Conservation (phyloP, 1,284 basidiomycete species). For the Schizophyllum commune region DNA sequence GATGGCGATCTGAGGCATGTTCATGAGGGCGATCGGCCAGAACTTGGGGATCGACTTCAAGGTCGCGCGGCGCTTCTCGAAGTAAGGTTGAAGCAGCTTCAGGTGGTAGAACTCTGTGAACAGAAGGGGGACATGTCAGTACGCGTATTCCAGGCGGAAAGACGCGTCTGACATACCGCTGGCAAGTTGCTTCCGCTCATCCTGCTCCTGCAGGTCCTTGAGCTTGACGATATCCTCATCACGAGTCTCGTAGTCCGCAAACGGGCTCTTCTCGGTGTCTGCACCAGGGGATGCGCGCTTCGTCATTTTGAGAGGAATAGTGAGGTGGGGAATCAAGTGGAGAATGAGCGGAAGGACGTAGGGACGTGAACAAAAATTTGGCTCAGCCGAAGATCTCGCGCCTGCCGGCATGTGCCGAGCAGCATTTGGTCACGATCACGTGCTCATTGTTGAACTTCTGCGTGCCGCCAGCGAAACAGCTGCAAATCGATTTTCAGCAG, state of each 20-base stretch:
- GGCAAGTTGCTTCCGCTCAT: slow-evolving; percentile 33
- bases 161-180: slow-evolving; percentile 41
- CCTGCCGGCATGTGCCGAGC: no score
- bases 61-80: slow-evolving; percentile 58
- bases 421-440: no score
- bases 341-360: slow-evolving; percentile 14
- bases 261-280: slow-evolving; percentile 58
- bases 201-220: slow-evolving; percentile 23
- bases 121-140: background rate
- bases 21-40: slow-evolving; percentile 74
- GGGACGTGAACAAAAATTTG: background rate
- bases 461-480: no score
- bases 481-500: no score
- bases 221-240: slow-evolving; percentile 66
- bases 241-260: slow-evolving; percentile 56
- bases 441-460: no score
- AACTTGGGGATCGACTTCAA: slow-evolving; percentile 64
- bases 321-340: slow-evolving; percentile 11
- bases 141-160: slow-evolving; percentile 46
- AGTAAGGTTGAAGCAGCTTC: slow-evolving; percentile 48
- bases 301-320: slow-evolving; percentile 24
- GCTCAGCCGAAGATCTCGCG: background rate
- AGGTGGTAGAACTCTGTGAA: slow-evolving; percentile 55
- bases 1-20: slow-evolving; percentile 51
- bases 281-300: slow-evolving; percentile 72